A percentile compares a stretch with the other conserved stretches of the same genome.
phyloP scores from a whole-genome alignment of 73 alveolate species.

The Urostyla sp. region DNA sequence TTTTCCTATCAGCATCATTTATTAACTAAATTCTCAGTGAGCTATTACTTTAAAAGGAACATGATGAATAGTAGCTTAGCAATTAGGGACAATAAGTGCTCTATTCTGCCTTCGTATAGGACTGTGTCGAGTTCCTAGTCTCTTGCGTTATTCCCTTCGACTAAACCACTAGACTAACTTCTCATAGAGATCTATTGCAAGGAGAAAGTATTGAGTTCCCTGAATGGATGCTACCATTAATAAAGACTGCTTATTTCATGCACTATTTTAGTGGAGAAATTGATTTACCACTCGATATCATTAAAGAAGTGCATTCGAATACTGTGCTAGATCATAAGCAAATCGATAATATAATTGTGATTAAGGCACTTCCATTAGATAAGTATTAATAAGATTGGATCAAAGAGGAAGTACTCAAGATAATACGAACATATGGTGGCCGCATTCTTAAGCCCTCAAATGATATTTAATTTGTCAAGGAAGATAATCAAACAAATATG shows the following conservation, averaged over 20 bases:
- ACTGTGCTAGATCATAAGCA: slow-evolving; percentile 1
- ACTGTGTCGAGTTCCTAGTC: slow-evolving; percentile 41
- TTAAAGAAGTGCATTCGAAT: slow-evolving; percentile 30
- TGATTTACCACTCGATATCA: slow-evolving; percentile 41
- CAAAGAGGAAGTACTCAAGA: neutral
- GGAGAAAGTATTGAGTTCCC: neutral
- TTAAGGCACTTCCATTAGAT: slow-evolving; percentile 49
- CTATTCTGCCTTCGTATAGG: slow-evolving; percentile 48
- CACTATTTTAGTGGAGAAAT: slow-evolving; percentile 34
- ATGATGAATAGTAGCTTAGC: slow-evolving; percentile 18
- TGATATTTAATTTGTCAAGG: slow-evolving; percentile 19
- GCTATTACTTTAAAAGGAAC: slow-evolving; percentile 28
- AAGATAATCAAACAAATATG: neutral
- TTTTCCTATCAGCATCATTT: slow-evolving; percentile 15
- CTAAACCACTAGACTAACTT: neutral
- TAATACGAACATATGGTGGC: slow-evolving; percentile 45
- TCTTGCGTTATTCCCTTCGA: slow-evolving; percentile 16
- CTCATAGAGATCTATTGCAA: slow-evolving; percentile 16
- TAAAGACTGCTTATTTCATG: slow-evolving; percentile 40
- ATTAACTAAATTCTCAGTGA: slow-evolving; percentile 38
- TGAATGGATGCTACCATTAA: slow-evolving; percentile 59
- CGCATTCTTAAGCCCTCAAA: slow-evolving; percentile 47
- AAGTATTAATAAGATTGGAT: slow-evolving; percentile 28
- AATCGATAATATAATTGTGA: slow-evolving; percentile 29
- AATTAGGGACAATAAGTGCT: slow-evolving; percentile 5